Conservation (phyloP, 176 grass and related monocot species). For the Aegilops speltoides region DNA sequence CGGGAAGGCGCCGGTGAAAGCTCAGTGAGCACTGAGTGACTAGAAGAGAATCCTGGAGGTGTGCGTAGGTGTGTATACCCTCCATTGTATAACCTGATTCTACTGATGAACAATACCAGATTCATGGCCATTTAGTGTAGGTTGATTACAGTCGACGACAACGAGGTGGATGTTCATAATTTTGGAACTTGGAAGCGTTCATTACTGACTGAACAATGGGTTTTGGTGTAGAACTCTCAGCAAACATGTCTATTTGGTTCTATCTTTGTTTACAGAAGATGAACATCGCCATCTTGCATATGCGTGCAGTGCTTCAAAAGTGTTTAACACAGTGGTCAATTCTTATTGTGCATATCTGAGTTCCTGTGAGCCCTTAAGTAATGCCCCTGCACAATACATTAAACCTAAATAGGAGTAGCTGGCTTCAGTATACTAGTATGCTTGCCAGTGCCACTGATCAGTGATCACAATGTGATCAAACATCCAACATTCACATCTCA, state of each 20-base stretch:
- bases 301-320: neutral
- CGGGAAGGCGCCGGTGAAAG: neutral
- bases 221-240: slow-evolving; percentile 7
- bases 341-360: neutral
- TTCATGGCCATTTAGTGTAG: slow-evolving; percentile 33
- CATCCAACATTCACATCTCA: neutral
- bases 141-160: slow-evolving; percentile 10
- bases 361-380: neutral
- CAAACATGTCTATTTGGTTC: neutral
- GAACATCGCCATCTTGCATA: neutral
- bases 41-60: neutral
- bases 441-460: no score
- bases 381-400: neutral
- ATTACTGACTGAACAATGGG: slow-evolving; percentile 12
- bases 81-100: neutral
- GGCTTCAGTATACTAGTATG: no score
- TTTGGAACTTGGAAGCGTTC: slow-evolving; percentile 7
- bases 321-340: neutral
- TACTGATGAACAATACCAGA: slow-evolving; percentile 34
- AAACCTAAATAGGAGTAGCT: no score
- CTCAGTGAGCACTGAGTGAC: neutral
- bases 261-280: neutral
- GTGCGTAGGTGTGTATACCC: slow-evolving; percentile 11
- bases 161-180: slow-evolving; percentile 28
- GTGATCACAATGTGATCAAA: no score